Conservation (phyloP, 2,329 filamentous ascomycete species). For the Pseudopyrenochaeta lycopersici region DNA sequence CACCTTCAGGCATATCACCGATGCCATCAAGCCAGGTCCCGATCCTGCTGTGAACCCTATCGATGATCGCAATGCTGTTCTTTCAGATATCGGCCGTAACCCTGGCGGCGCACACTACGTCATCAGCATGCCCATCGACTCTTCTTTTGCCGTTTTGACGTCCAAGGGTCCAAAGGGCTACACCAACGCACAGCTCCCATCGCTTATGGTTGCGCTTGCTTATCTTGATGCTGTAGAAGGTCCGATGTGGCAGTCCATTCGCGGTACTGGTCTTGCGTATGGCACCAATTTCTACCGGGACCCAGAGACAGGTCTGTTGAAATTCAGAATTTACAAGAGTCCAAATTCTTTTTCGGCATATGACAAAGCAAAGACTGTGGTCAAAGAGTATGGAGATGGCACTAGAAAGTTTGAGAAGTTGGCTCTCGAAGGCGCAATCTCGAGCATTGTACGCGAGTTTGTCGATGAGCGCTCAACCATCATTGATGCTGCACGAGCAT, state of each 20-base stretch:
- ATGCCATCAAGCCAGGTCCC: slow-evolving; percentile 59
- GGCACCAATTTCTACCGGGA: slow-evolving; percentile 82
- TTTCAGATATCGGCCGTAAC: slow-evolving; percentile 76
- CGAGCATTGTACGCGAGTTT: slow-evolving; percentile 83
- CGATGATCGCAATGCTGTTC: slow-evolving; percentile 72
- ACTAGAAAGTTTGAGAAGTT: slow-evolving; percentile 77
- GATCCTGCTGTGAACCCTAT: slow-evolving; percentile 72
- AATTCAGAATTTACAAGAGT: slow-evolving; percentile 88
- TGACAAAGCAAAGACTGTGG: slow-evolving; percentile 75
- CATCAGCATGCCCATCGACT: slow-evolving; percentile 92
- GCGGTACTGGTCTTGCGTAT: slow-evolving; percentile 93
- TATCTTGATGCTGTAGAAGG: slow-evolving; percentile 95
- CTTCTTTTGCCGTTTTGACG: slow-evolving; percentile 83
- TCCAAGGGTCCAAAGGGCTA: slow-evolving; percentile 78
- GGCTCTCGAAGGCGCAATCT: slow-evolving; percentile 89
- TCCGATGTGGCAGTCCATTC: slow-evolving; percentile 91
- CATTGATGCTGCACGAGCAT: slow-evolving; percentile 80
- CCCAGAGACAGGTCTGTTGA: slow-evolving; percentile 79
- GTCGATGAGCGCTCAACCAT: slow-evolving; percentile 91
- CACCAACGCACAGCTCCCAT: slow-evolving; percentile 78
- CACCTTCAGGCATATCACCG: slow-evolving; percentile 73
- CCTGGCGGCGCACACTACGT: slow-evolving; percentile 81
- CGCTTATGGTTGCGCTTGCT: slow-evolving; percentile 85
- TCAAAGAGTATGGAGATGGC: slow-evolving; percentile 78
- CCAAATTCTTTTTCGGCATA: slow-evolving; percentile 91